A percentile compares a stretch with the other conserved stretches of the same genome.
These are phyloP conservation scores for Lasiodiplodia hormozganensis DNA, from an alignment of 2,329 filamentous ascomycete species.

Conservation along the genomic window DNA sequence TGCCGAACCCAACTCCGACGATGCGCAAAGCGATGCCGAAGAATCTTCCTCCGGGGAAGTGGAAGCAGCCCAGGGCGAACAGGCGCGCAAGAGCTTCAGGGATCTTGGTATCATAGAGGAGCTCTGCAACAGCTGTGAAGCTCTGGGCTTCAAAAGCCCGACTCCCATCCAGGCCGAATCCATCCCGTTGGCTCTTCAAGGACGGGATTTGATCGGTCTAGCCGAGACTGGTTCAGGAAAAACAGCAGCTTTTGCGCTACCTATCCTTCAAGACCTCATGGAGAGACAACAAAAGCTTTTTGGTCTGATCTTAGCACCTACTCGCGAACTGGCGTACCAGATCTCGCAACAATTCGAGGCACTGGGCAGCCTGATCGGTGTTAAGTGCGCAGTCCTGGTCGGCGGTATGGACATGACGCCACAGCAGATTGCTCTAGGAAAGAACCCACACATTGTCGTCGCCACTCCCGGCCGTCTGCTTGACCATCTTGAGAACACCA, in stretches of 20 bases:
- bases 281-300: slow-evolving; percentile 86
- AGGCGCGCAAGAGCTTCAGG: slow-evolving; percentile 67
- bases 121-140: slow-evolving; percentile 85
- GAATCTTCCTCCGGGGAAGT: slow-evolving; percentile 35
- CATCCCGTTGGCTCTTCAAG: slow-evolving; percentile 80
- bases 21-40: slow-evolving; percentile 33
- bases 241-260: slow-evolving; percentile 92
- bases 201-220: slow-evolving; percentile 88
- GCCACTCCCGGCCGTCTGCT: slow-evolving; percentile 88
- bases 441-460: slow-evolving; percentile 93
- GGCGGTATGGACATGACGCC: slow-evolving; percentile 96
- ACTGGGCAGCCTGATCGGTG: slow-evolving; percentile 84
- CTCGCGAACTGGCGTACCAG: slow-evolving; percentile 90
- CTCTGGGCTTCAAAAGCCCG: slow-evolving; percentile 81
- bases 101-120: slow-evolving; percentile 82
- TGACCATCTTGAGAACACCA: slow-evolving; percentile 95
- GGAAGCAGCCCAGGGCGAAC: slow-evolving; percentile 31
- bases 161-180: slow-evolving; percentile 89
- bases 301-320: slow-evolving; percentile 89
- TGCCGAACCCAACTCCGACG: slow-evolving; percentile 33
- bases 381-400: slow-evolving; percentile 84
- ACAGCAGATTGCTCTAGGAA: slow-evolving; percentile 89
- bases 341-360: slow-evolving; percentile 89
- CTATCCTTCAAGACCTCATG: slow-evolving; percentile 87
- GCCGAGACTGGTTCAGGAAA: slow-evolving; percentile 97